phyloP scores from a whole-genome alignment of 352 stramenopile species.

The Pythium apleroticum region DNA sequence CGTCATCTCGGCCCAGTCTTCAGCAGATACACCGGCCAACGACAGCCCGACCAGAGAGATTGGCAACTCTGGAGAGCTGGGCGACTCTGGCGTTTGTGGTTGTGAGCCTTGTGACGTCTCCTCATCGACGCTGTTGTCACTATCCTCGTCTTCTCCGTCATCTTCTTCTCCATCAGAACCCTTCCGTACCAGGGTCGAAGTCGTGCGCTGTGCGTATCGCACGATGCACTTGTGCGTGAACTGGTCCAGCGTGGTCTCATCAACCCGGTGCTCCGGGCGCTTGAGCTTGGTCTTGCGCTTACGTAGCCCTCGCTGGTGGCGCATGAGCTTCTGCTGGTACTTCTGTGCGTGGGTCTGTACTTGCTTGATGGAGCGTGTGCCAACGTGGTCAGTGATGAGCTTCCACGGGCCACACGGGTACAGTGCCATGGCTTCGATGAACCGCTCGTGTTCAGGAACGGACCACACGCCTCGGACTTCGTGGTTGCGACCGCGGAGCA shows the following conservation, averaged over 20 bases:
- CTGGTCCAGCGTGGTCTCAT: slow-evolving; percentile 20
- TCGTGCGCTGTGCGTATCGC: slow-evolving; percentile 18
- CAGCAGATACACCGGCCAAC: slow-evolving; percentile 1
- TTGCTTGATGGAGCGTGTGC: slow-evolving; percentile 76
- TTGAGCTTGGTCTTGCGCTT: slow-evolving; percentile 52
- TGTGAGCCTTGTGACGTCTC: background rate
- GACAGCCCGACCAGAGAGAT: slow-evolving; percentile 1
- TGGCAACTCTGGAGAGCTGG: slow-evolving; percentile 5
- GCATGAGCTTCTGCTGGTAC: slow-evolving; percentile 81
- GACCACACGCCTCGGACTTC: slow-evolving; percentile 57
- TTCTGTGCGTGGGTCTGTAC: slow-evolving; percentile 82
- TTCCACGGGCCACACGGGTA: slow-evolving; percentile 70
- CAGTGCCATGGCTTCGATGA: slow-evolving; percentile 74
- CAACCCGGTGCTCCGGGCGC: slow-evolving; percentile 25
- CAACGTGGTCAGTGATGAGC: slow-evolving; percentile 66
- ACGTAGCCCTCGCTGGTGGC: slow-evolving; percentile 61
- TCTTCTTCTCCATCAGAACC: background rate
- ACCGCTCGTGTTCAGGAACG: slow-evolving; percentile 68
- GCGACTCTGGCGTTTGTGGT: slow-evolving; percentile 5
- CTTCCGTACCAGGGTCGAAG: background rate
- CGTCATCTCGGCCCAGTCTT: slow-evolving; percentile 20
- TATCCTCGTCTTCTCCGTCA: background rate
- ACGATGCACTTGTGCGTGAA: slow-evolving; percentile 27
- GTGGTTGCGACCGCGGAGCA: slow-evolving; percentile 15
- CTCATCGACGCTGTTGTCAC: slow-evolving; percentile 7